A percentile compares a stretch with the other conserved stretches of the same genome.
Conservation (phyloP, 306 rosid species). For the Vigna nakashimae region DNA sequence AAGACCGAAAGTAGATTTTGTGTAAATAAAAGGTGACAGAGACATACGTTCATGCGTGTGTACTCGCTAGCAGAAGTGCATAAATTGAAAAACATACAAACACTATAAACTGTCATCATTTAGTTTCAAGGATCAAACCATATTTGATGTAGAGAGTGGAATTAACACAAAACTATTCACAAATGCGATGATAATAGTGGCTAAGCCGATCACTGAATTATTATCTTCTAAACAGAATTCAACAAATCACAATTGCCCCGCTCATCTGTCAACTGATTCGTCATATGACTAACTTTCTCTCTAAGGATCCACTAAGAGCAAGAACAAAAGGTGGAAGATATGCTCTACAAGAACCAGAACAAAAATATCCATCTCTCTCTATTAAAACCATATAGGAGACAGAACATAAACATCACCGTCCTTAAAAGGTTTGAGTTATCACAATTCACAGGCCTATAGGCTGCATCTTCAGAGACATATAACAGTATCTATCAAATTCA, state of each 20-base stretch:
- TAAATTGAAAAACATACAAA: background rate
- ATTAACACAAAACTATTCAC: background rate
- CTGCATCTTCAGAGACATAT: no score
- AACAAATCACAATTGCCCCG: background rate
- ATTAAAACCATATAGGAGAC: background rate
- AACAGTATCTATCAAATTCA: conserved; percentile 15
- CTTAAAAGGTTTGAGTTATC: background rate
- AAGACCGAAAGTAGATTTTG: background rate
- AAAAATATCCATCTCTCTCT: no score
- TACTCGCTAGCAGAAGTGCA: background rate
- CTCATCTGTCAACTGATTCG: background rate
- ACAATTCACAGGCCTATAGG: no score
- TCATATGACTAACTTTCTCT: background rate
- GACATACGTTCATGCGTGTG: background rate
- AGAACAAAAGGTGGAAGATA: no score
- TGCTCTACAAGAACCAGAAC: no score
- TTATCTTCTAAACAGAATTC: background rate
- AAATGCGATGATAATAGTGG: background rate
- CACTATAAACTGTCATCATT: conserved; percentile 1
- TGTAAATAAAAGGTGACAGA: conserved; percentile 18
- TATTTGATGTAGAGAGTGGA: conserved; percentile 5
- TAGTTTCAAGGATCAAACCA: conserved; percentile 11
- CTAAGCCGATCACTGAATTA: conserved; percentile 1
- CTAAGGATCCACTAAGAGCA: background rate
- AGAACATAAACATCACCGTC: background rate